Base-by-base conservation (phyloP, 1,284 basidiomycete genomes). In the Apiotrichum veenhuisii region DNA sequence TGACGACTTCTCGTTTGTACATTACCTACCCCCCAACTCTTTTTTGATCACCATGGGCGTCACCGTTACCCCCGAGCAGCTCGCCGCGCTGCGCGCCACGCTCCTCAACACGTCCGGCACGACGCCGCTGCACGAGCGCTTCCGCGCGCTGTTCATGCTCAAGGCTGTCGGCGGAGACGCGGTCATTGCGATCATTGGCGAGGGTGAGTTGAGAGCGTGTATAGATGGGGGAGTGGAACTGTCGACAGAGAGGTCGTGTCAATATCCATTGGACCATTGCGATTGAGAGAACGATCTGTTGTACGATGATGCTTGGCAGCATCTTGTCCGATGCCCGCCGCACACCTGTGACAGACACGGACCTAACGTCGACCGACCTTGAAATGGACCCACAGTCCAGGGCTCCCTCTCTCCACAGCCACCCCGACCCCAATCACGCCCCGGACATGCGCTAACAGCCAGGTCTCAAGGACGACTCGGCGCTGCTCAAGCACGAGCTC, bases 401-500 rank as follows among this genome's bases (percentile, higher is more conserved):
- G 36, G 18, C 8, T 11, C 18, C 17, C 40, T 43, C 23, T 43
- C 2, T 26, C 5, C n/a, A 11, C 23, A 43, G 14, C 23, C 10
- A n/a, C n/a, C n/a, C n/a, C n/a, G n/a, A n/a, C 37, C 12, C 20
- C 20, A 22, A 10, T 3, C 40, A 20, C 10, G 40, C 12, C n/a
- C n/a, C n/a, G n/a, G n/a, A n/a, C n/a, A n/a, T 8, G 7, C 40
- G 30, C 47, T 50, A 30, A 55, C 47, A 3, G 11, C 11, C 68
- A 93, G 94, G 89, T 20, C 91, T 98, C 72, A 76, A 79, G 36
- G 93, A 96, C 75, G 83, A 86, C 18, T 96, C 92, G 44, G 90
- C 93, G 9, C 78, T 99, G 50, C 83, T 99, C 48, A 98, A 97
- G 74, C 95, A 99, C 75, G 95, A 99, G 74, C 83, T 98, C 3